Evolutionary conservation across 495 filamentous ascomycete genomes (phyloP).

Genomic region (Daldinia concentrica): DNA sequence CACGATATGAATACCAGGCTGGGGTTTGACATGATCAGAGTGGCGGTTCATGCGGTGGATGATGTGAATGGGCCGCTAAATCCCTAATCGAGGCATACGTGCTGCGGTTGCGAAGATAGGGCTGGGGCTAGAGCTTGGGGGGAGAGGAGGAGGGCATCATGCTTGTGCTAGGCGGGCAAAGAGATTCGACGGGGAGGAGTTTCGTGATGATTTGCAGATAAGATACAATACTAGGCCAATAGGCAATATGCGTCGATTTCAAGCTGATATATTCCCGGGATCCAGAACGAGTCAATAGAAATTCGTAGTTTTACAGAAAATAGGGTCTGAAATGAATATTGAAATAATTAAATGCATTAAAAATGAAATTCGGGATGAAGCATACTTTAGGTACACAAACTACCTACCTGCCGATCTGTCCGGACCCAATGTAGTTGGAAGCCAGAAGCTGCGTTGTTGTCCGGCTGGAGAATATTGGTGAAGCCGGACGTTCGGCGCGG

Average conservation of each 20-base stretch:
- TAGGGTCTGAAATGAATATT: background rate
- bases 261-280: background rate
- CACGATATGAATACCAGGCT: slow-evolving; percentile 13
- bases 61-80: slow-evolving; percentile 29
- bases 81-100: slow-evolving; percentile 4
- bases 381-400: background rate
- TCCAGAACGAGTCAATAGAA: background rate
- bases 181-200: background rate
- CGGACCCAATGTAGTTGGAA: background rate
- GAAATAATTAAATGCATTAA: background rate
- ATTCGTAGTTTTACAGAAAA: background rate
- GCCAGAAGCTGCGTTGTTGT: background rate
- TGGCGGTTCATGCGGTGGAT: slow-evolving; percentile 24
- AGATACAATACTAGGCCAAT: background rate
- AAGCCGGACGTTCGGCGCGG: background rate
- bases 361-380: background rate
- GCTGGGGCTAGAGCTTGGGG: background rate
- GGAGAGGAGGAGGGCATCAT: background rate
- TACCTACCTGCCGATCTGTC: background rate
- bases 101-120: background rate
- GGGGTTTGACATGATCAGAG: slow-evolving; percentile 29
- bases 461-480: background rate
- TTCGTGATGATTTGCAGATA: background rate
- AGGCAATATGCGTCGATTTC: background rate
- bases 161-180: too few species aligned